Percentiles rank a stretch among this genome's conserved stretches.
These are phyloP conservation scores for Heliosperma pusillum DNA, from an alignment of 148 eudicot species.

Conservation along the genomic window DNA sequence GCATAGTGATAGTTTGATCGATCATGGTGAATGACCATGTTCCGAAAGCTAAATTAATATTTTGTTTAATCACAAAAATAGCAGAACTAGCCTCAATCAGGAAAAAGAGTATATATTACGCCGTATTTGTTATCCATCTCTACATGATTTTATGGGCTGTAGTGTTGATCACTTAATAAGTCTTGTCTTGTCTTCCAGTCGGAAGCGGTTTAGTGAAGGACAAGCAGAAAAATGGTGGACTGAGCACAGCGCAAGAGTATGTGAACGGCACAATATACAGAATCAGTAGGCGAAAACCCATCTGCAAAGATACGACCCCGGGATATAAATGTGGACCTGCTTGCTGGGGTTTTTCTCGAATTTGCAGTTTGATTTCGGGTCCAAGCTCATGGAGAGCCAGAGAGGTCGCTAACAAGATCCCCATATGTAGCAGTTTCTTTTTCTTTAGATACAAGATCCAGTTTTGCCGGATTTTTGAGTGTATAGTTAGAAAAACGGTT, in stretches of 20 bases:
- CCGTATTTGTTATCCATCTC: too few relatives aligned
- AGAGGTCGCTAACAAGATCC: too few relatives aligned
- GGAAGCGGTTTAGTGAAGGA: slow-evolving; percentile 75
- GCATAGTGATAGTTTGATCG: too few relatives aligned
- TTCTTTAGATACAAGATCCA: not conserved
- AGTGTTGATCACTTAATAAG: not conserved
- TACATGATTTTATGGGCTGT: not conserved
- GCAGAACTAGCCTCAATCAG: not conserved
- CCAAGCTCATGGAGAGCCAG: not conserved
- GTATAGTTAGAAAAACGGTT: slow-evolving; percentile 23
- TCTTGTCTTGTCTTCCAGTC: slow-evolving; percentile 40
- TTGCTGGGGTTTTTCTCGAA: not conserved
- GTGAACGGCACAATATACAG: slow-evolving; percentile 57
- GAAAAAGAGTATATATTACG: too few relatives aligned
- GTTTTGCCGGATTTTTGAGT: slow-evolving; percentile 22
- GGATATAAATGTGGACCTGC: not conserved
- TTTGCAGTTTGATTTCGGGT: not conserved
- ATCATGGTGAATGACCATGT: too few relatives aligned
- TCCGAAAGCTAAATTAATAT: too few relatives aligned
- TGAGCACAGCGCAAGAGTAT: slow-evolving; percentile 59
- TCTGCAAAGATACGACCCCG: too few relatives aligned
- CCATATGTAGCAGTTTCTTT: not conserved
- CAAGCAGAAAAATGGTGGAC: slow-evolving; percentile 99
- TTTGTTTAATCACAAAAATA: not conserved
- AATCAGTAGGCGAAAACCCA: slow-evolving; percentile 13